Evolutionary conservation across 108 stramenopile species (phyloP).

Genomic region (Bacterosira constricta): DNA sequence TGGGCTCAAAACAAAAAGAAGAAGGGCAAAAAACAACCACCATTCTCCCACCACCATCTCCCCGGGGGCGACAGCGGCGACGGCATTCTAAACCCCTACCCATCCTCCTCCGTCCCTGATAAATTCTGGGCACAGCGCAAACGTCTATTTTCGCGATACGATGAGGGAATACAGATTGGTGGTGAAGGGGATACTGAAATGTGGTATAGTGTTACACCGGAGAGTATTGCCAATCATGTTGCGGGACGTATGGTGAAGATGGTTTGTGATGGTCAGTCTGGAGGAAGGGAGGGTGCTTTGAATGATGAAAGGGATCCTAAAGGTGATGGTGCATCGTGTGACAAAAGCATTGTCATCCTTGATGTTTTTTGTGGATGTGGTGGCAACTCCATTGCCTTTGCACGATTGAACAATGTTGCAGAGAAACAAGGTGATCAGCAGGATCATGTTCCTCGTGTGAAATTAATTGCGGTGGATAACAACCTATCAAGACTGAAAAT

Average conservation of each 20-base stretch:
- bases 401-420: slow-evolving; percentile 12
- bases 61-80: slow-evolving; percentile 60
- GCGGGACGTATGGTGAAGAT: slow-evolving; percentile 42
- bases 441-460: slow-evolving; percentile 47
- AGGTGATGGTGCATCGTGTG: not conserved
- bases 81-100: slow-evolving; percentile 74
- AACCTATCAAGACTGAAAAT: slow-evolving; percentile 60
- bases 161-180: slow-evolving; percentile 81
- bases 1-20: slow-evolving; percentile 20
- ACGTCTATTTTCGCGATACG: slow-evolving; percentile 76
- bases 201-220: slow-evolving; percentile 87
- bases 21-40: slow-evolving; percentile 2
- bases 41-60: slow-evolving; percentile 24
- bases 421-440: not conserved
- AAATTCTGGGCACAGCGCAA: slow-evolving; percentile 87
- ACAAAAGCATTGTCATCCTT: slow-evolving; percentile 48
- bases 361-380: slow-evolving; percentile 90
- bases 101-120: slow-evolving; percentile 66
- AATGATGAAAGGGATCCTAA: not conserved
- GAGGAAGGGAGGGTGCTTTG: not conserved
- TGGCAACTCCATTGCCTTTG: slow-evolving; percentile 86
- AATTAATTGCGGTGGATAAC: slow-evolving; percentile 63
- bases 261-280: not conserved
- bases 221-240: slow-evolving; percentile 79
- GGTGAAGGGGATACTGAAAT: slow-evolving; percentile 47